phyloP scores from a whole-genome alignment of 2,329 filamentous ascomycete genomes.

The Venturia pyrina region DNA sequence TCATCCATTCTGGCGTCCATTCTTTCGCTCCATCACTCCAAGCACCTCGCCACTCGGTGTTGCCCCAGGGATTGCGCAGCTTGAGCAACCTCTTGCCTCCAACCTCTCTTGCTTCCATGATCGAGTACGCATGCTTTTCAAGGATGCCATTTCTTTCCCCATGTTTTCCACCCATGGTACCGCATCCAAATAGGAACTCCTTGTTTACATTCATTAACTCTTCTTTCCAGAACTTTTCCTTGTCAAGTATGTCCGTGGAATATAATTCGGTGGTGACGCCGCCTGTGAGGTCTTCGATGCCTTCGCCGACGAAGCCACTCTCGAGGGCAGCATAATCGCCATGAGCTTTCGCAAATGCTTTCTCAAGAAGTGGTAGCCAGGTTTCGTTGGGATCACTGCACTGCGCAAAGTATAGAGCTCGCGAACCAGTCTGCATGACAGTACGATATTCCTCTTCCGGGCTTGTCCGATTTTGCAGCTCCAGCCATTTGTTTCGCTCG shows the following conservation, averaged over 20 bases:
- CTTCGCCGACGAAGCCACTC: slow-evolving; percentile 60
- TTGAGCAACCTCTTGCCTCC: slow-evolving; percentile 53
- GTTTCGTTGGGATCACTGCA: slow-evolving; percentile 70
- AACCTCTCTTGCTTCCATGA: slow-evolving; percentile 50
- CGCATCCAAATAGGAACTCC: slow-evolving; percentile 69
- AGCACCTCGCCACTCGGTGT: slow-evolving; percentile 68
- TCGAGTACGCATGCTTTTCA: slow-evolving; percentile 46
- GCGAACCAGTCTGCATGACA: slow-evolving; percentile 64
- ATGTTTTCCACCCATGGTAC: slow-evolving; percentile 52
- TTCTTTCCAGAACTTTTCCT: slow-evolving; percentile 73
- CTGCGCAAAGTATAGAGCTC: slow-evolving; percentile 68
- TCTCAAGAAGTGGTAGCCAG: slow-evolving; percentile 71
- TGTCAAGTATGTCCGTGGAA: slow-evolving; percentile 62
- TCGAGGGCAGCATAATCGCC: slow-evolving; percentile 68
- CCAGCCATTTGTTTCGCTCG: slow-evolving; percentile 63
- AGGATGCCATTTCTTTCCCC: slow-evolving; percentile 42
- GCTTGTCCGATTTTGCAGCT: slow-evolving; percentile 60
- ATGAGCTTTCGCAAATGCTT: slow-evolving; percentile 77
- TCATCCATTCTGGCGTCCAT: slow-evolving; percentile 73
- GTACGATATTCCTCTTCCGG: slow-evolving; percentile 61
- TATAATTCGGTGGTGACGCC: slow-evolving; percentile 62
- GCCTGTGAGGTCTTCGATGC: slow-evolving; percentile 51
- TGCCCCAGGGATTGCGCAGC: slow-evolving; percentile 70
- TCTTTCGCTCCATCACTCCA: slow-evolving; percentile 78
- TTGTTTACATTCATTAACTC: slow-evolving; percentile 72